Base-by-base conservation (phyloP, 1,284 basidiomycete species). In the Apiotrichum gamsii region DNA sequence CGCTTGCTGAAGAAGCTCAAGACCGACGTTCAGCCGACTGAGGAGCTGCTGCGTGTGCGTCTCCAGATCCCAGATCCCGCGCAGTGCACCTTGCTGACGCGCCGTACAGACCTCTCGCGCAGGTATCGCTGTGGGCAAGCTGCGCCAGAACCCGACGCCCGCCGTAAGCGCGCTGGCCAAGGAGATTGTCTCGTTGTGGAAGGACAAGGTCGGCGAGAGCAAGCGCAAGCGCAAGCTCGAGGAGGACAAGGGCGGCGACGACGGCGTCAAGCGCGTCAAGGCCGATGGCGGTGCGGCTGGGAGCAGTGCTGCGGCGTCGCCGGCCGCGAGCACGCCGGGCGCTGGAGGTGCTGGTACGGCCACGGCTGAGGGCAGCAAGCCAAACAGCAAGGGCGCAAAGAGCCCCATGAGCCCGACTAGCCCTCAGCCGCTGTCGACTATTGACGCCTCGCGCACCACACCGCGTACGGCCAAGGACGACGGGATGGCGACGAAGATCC, bases 181-280 rank as follows among this genome's bases (percentile, higher is more conserved):
- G 70, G 90, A 91, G 59, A 78, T 97, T 29, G 93, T 97, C 38
- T 88, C 84, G 72, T 84, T 85, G 67, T 93, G 90, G 90, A 90
- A 91, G 73, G 80, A 77, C 37, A 83, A 82, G 46, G 88, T 91
- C 24, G 87, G 90, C 59, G 81, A 80, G 60, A 84, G 58, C 54
- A 72, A 86, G 46, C 89, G 88, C 67, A 64, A 62, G 62, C 65
- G 37, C 54, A 65, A 62, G 59, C 65, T 60, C 58, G 46, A 47
- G 40, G 59, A 53, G 34, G 49, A 49, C 18, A 53, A 58, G 24
- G 50, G 44, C 8, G 39, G 54, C 47, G 56, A 52, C 35, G 64
- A 66, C 29, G 58, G 45, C 14, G 57, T 53, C 14, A 69, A 69
- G 51, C 45, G 58, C 31, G 60, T 60, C 37, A 68, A 69, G 47